Base-by-base conservation (phyloP, 768 basidiomycete species). In the Termitomyces sp. region DNA sequence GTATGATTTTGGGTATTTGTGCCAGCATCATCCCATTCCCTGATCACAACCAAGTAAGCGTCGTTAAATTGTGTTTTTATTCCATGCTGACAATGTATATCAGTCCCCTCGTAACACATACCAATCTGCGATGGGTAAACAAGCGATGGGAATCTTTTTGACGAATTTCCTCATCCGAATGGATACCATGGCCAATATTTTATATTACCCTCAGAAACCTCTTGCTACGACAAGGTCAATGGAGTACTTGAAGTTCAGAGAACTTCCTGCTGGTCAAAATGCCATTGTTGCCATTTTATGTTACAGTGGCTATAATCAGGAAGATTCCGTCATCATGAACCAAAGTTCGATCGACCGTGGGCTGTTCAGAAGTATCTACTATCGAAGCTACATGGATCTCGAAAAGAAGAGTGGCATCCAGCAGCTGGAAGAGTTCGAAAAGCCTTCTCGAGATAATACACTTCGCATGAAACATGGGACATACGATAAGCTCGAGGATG, bases 251-350 rank as follows among this genome's bases (percentile, higher is more conserved):
- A 94, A 95, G 72, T 99, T 99, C 88, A 88, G 96, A 67, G 97
- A 99, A 72, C 85, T 99, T 32, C 96, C 96, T 56, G 96, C 96
- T 18, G 96, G 95, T n/a, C 96, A 98, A 76, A 99, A 99, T 70
- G 96, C 96, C 52, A 93, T 98, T 64, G 96, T 99, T 60, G 96
- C 96, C 13, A 98, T 99, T 69, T 80, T 98, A 58, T 98, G 96
- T 71, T 99, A 99, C 77, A 98, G 95, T 68, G 96, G 96, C 52
- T 99, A 99, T 78, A 99, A 99, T 74, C 97, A 99, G 77, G 97
- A 98, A 85, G 97, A 99, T 84, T 99, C 97, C 64, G 97, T 99
- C 76, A 98, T 99, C 78, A 98, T 99, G 96, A 98, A 98, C 73
- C 97, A 99, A 76, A 94, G 92, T 67, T 96, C 97, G 32, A 92